These are phyloP conservation scores for Rhynchosporium graminicola DNA, from an alignment of 2,329 filamentous ascomycete genomes.

Conservation along the genomic window DNA sequence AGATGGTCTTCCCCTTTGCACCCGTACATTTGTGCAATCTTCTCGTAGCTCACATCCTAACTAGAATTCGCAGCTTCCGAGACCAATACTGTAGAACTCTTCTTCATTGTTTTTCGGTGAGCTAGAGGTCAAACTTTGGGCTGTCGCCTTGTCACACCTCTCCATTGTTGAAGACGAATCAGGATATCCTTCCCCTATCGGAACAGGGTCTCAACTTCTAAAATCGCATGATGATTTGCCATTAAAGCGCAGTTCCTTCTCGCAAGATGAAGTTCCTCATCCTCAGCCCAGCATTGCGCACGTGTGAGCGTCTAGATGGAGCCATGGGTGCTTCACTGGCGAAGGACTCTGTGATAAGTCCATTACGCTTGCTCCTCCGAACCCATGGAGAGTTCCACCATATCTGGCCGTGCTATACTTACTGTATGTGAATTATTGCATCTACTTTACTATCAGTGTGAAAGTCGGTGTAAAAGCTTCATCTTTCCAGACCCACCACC, in stretches of 20 bases:
- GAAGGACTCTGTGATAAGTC: constrained; percentile 55
- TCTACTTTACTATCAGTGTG: constrained; percentile 38
- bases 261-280: constrained; percentile 43
- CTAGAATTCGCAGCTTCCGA: constrained; percentile 52
- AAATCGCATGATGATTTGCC: constrained; percentile 59
- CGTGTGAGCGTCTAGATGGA: constrained; percentile 58
- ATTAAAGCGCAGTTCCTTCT: constrained; percentile 58
- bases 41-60: constrained; percentile 57
- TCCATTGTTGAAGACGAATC: constrained; percentile 58
- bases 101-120: constrained; percentile 44
- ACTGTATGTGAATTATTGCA: constrained; percentile 52
- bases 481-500: too few species aligned
- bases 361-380: constrained; percentile 62
- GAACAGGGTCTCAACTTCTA: constrained; percentile 58
- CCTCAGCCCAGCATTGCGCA: constrained; percentile 59
- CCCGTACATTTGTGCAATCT: constrained; percentile 55
- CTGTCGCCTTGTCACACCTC: constrained; percentile 51
- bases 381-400: constrained; percentile 55
- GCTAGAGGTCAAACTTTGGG: constrained; percentile 45
- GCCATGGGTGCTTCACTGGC: constrained; percentile 51
- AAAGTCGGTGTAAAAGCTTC: too few species aligned
- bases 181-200: constrained; percentile 55
- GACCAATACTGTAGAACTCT: constrained; percentile 39
- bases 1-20: constrained; percentile 49
- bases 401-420: constrained; percentile 48